Base-by-base conservation (phyloP, 2,329 filamentous ascomycete species). In the Thielaviopsis punctulata region DNA sequence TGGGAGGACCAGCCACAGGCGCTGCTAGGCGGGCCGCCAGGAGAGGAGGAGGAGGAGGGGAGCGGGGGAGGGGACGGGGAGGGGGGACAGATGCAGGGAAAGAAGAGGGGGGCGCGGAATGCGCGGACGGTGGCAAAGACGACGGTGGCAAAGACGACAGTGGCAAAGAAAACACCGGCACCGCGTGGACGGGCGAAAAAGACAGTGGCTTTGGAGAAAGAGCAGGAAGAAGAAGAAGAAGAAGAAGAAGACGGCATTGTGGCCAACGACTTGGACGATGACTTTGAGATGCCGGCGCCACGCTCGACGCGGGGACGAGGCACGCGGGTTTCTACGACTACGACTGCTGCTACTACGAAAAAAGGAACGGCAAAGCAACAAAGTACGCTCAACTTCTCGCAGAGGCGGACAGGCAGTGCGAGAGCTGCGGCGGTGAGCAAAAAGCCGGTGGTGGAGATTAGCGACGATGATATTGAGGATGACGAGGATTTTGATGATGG, bases 1-100 rank as follows among this genome's bases (percentile, higher is more conserved):
- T 96, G 90, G 89, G 83, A 83, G 55, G 84, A 92, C 47, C 79
- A 87, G 54, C 78, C 84, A 0, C 81, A 77, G 7, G 85, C 67
- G 7, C n/a, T 48, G 15, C 15, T 51, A 8, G 27, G 48, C 46
- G n/a, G 67, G 71, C 21, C n/a, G n/a, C n/a, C n/a, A n/a, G n/a
- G n/a, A n/a, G 72, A 74, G 15, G 73, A 73, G 13, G 72, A 73
- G 25, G 71, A 76, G 43, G 68, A 73, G 49, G 67, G 71, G 25
- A 69, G 67, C 9, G 76, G 81, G 36, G 73, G 77, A 45, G 71
- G 76, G 25, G 62, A 65, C 7, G 61, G 63, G 4, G 9, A 33
- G 30, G 30, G 30, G n/a, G 30, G 7, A n/a, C 10, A 56, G 64
- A 1, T 60, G 64, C 3, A 63, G 64, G 45, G 65, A 64, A 48